phyloP scores from a whole-genome alignment of 306 rosid genomes.

The Citrullus amarus region DNA sequence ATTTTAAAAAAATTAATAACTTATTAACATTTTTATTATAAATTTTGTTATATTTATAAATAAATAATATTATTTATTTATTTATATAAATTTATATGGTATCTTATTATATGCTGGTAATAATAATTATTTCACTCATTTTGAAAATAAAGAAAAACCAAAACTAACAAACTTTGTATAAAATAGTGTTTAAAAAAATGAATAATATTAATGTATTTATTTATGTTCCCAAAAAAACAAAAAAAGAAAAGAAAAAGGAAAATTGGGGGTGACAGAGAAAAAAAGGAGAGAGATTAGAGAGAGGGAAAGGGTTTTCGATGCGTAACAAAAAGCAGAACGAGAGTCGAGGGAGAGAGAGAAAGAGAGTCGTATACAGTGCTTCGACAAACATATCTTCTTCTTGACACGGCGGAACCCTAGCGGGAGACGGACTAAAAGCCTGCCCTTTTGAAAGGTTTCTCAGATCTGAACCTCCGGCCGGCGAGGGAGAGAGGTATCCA shows the following conservation, averaged over 20 bases:
- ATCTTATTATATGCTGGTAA: no score
- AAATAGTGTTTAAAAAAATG: not conserved
- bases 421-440: not conserved
- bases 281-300: slow-evolving; percentile 1
- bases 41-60: no score
- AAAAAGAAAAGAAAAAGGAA: not conserved
- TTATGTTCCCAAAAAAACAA: not conserved
- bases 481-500: slow-evolving; percentile 12
- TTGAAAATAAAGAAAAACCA: no score
- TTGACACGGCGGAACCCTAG: slow-evolving; percentile 49
- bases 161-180: no score
- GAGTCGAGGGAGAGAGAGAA: slow-evolving; percentile 8
- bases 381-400: slow-evolving; percentile 7
- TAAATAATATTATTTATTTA: no score
- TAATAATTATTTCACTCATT: no score
- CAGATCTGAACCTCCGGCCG: slow-evolving; percentile 34
- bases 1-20: no score
- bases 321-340: slow-evolving; percentile 6
- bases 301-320: slow-evolving; percentile 28
- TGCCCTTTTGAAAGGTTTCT: slow-evolving; percentile 9
- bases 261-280: not conserved
- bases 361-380: slow-evolving; percentile 5
- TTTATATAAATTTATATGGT: no score
- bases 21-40: no score
- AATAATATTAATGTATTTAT: not conserved